Base-by-base conservation (phyloP, 192 early-diverging fungal genomes). In the Pecoramyces ruminantium region DNA sequence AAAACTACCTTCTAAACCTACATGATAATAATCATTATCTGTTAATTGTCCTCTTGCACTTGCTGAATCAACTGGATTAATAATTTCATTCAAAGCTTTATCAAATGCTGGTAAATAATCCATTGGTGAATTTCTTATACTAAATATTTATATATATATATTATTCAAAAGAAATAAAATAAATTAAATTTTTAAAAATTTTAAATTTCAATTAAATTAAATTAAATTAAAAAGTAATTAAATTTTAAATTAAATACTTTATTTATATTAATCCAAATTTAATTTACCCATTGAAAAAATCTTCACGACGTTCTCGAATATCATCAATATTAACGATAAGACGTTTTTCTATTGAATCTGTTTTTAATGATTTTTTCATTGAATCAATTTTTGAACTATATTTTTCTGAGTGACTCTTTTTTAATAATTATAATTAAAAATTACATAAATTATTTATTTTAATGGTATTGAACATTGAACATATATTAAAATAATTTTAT, bases 1-100 rank as follows among this genome's bases (percentile, higher is more conserved):
- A 87, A 99, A 98, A 77, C 93, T 92, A 18, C 98, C 98, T 78
- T 94, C 89, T 77, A 99, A 89, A 17, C 96, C 97, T 28, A 96
- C 89, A 28, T 93, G 90, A 78, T 95, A 90, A 38, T 84, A 85
- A 78, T 85, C 40, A 3, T 92, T 88, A 3, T 87, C 82, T 34
- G 1, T 21, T 77, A 80, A 1, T 40, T 79, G 17, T 29, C 34
- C 0, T 78, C 77, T 2, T 79, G 78, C 79, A 82, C 29, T 18
- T 81, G 79, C 28, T 79, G 79, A 21, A 85, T 30, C 25, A 83
- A 38, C 27, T 79, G 82, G 29, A 34, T 86, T 39, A 29, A 82
- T 85, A 27, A 94, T 84, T 29, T 93, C 88, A 80, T 91, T 90
- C 3, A 96, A 80, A 4, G 94, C 95, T 38, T 88, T 84, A 38